Percentiles rank a stretch among this genome's conserved stretches.
phyloP scores from a whole-genome alignment of 768 basidiomycete genomes.

The Pulveroboletus sp. region DNA sequence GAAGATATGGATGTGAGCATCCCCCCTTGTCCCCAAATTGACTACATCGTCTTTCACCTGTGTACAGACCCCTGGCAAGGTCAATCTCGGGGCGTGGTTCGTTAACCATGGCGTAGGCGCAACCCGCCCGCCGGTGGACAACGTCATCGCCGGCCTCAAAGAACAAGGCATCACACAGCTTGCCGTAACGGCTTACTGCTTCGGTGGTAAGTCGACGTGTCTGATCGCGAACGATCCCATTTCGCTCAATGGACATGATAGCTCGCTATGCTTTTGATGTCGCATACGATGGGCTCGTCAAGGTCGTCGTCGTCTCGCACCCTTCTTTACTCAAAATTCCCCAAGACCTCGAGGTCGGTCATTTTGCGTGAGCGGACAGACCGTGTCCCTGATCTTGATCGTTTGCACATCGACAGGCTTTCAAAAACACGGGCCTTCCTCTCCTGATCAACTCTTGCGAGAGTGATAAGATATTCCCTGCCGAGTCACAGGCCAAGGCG shows the following conservation, averaged over 20 bases:
- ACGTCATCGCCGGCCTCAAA: slow-evolving; percentile 53
- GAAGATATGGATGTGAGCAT: background rate
- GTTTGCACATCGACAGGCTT: slow-evolving; percentile 38
- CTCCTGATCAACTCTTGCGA: slow-evolving; percentile 68
- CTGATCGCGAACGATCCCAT: too few relatives aligned
- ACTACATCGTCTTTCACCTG: background rate
- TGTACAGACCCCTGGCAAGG: slow-evolving; percentile 24
- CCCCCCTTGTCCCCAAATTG: background rate
- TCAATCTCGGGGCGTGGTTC: slow-evolving; percentile 42
- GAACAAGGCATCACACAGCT: slow-evolving; percentile 54
- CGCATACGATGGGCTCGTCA: slow-evolving; percentile 50
- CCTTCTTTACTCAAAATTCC: slow-evolving; percentile 60
- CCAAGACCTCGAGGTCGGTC: slow-evolving; percentile 55
- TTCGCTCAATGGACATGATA: background rate
- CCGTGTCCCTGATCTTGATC: background rate
- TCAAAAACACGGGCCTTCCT: slow-evolving; percentile 45
- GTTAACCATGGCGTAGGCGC: slow-evolving; percentile 34
- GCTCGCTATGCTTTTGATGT: slow-evolving; percentile 46
- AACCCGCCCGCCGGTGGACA: slow-evolving; percentile 47
- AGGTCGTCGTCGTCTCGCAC: slow-evolving; percentile 50
- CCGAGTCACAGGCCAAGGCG: slow-evolving; percentile 40
- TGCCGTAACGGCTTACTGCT: slow-evolving; percentile 67
- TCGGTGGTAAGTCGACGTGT: slow-evolving; percentile 54
- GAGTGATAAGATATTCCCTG: slow-evolving; percentile 48
- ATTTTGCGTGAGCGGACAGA: background rate